Evolutionary conservation across 257 asterid genomes (phyloP), one percentile per base, ranked within the genome.

Genomic region (Przewalskia tangutica): DNA sequence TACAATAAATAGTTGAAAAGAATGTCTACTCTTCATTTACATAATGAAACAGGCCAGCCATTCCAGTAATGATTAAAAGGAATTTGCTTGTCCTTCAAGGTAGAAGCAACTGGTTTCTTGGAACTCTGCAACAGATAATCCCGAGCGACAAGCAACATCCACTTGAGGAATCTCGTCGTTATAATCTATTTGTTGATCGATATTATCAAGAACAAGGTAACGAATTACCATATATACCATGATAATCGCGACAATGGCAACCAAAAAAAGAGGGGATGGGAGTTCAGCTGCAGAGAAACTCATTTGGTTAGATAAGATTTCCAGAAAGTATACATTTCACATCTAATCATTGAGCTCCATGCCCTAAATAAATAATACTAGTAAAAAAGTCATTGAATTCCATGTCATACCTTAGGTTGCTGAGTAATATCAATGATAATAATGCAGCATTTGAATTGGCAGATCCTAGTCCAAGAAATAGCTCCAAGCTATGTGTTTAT

Each of bases 381-480:
- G 4, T 40, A 18, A 18, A 18, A 10, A 9, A 5, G 32, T 70
- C 16, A 44, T 44, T 70, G 38, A 44, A n/a, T n/a, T 70, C 68
- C 89, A 85, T 54, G 66, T 80, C 51, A 88, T 88, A 8, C 95
- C 94, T 9, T 88, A 83, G 82, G 86, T 93, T 9, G 77, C n/a
- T 68, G 51, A 38, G 83, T 93, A 90, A 73, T 16, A 82, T 80
- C 77, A 88, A 87, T 50, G 11, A 18, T 27, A 88, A 86, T 42
- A 90, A 89, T 63, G 20, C 32, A 27, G 32, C 32, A 27, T 27
- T 27, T 27, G 32, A 27, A 2, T 64, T 64, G 46, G 14, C 73
- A 13, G 32, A 27, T 27, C 46, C 17, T 34, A 20, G 3, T 64
- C 8, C 10, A 64, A 32, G 0, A 18, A 32, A 64, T 32, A 32